Base-by-base conservation (phyloP, 352 stramenopile genomes). In the Stramenopiles sp. region DNA sequence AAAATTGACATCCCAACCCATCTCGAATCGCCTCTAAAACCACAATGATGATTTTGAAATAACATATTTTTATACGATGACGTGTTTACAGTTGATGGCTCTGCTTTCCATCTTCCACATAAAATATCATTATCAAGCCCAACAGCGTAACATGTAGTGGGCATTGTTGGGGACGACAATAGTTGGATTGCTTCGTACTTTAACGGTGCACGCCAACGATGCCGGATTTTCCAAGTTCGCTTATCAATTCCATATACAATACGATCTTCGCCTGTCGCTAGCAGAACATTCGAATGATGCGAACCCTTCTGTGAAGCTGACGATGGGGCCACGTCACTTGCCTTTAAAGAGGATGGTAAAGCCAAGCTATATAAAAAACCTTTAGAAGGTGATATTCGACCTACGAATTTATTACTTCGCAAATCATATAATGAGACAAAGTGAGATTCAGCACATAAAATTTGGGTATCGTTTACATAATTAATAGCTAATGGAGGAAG, bases 21-120 rank as follows among this genome's bases (percentile, higher is more conserved):
- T 20, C 65, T 76, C 13, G 65, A 76, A 76, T 76, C 65, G 4
- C 65, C 65, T 33, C 65, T 4, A 76, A 76, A 76, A 7, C 65
- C 65, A 13, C 65, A 76, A 20, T 76, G 65, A 33, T 76, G 65
- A 76, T 76, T 76, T 76, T 76, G 65, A 13, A 76, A 76, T 20
- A 76, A 33, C 4, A 76, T 76, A 31, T 33, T 53, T 53, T 13
- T 53, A 13, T 53, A 53, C 4, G 38, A 53, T 33, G 4, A 13
- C 53, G 20, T 27, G 20, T 27, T 69, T 69, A 27, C 53, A 20
- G 53, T 69, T 27, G 20, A 20, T 27, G 53, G 20, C 53, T 69
- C 27, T 69, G 53, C 13, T 76, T 33, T 31, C 65, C 65, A 76
- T 13, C 13, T 4, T 13, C 65, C 65, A 76, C 65, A 76, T 20